These are phyloP conservation scores for Alisma plantagoaquatica DNA, from an alignment of 106 monocot species.

Conservation along the genomic window DNA sequence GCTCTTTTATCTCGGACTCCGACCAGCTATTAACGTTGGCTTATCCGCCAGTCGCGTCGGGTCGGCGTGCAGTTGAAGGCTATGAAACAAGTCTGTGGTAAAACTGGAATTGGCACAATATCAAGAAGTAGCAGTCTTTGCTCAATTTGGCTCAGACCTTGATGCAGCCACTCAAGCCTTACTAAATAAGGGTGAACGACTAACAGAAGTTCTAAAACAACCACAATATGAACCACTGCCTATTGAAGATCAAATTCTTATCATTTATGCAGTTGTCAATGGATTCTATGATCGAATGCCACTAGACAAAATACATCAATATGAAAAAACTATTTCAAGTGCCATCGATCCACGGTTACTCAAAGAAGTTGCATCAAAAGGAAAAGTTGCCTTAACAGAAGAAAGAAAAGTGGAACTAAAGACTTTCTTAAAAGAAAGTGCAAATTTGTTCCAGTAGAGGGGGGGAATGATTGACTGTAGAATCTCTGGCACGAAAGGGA, in stretches of 20 bases:
- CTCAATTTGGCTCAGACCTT: conserved; percentile 21
- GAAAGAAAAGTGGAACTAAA: conserved; percentile 4
- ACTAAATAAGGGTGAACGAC: conserved; percentile 19
- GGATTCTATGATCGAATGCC: conserved; percentile 19
- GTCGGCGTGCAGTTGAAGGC: too few species aligned
- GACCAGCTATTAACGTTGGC: too few species aligned
- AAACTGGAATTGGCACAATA: conserved; percentile 9
- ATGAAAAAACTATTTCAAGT: conserved; percentile 12
- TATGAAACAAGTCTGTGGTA: too few species aligned
- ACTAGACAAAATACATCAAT: conserved; percentile 9
- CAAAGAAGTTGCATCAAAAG: too few species aligned
- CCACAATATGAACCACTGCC: conserved; percentile 18
- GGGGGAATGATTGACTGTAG: too few species aligned
- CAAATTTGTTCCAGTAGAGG: too few species aligned
- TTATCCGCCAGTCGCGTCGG: too few species aligned
- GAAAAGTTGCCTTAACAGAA: conserved; percentile 1
- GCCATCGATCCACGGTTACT: too few species aligned
- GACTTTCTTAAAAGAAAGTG: conserved; percentile 5
- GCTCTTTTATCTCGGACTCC: too few species aligned
- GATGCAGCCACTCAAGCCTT: conserved; percentile 12
- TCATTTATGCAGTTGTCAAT: conserved; percentile 11
- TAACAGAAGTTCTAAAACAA: conserved; percentile 14
- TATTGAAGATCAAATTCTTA: conserved; percentile 15
- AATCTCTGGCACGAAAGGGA: too few species aligned
- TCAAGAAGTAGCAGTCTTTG: conserved; percentile 11